Conservation (phyloP, 1,284 basidiomycete genomes). For the Microbotryomycetes sp. region DNA sequence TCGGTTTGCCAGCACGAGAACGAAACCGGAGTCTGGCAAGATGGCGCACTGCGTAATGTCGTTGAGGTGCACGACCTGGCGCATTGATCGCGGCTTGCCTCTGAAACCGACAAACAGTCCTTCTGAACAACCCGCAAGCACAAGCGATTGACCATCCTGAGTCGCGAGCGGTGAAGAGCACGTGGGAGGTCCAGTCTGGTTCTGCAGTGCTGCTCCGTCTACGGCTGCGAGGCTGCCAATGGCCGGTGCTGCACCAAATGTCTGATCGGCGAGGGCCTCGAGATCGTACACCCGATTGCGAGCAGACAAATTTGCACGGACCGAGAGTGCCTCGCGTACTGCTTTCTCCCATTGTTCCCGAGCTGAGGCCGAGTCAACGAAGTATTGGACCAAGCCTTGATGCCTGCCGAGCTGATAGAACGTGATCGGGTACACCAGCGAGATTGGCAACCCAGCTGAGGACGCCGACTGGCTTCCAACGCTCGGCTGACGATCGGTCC, state of each 20-base stretch:
- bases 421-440: conserved; percentile 67
- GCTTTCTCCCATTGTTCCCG: conserved; percentile 76
- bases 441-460: conserved; percentile 48
- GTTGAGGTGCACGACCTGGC: conserved; percentile 81
- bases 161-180: conserved; percentile 45
- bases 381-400: conserved; percentile 58
- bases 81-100: conserved; percentile 74
- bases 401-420: conserved; percentile 77
- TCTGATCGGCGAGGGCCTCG: conserved; percentile 38
- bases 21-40: conserved; percentile 88
- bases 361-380: conserved; percentile 57
- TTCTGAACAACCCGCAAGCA: conserved; percentile 88
- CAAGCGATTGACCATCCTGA: conserved; percentile 67
- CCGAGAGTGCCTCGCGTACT: conserved; percentile 74
- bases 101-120: conserved; percentile 96
- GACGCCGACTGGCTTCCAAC: conserved; percentile 7
- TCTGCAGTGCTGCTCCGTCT: neutral
- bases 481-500: conserved; percentile 1
- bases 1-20: conserved; percentile 89
- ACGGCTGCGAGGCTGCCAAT: conserved; percentile 6
- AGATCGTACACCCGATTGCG: conserved; percentile 63
- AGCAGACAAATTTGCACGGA: conserved; percentile 80
- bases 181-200: conserved; percentile 21
- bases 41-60: conserved; percentile 90
- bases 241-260: conserved; percentile 35